Percentiles rank a stretch among this genome's conserved stretches.
phyloP scores from a whole-genome alignment of 139 green algal species.

The Coelastrella sp. region DNA sequence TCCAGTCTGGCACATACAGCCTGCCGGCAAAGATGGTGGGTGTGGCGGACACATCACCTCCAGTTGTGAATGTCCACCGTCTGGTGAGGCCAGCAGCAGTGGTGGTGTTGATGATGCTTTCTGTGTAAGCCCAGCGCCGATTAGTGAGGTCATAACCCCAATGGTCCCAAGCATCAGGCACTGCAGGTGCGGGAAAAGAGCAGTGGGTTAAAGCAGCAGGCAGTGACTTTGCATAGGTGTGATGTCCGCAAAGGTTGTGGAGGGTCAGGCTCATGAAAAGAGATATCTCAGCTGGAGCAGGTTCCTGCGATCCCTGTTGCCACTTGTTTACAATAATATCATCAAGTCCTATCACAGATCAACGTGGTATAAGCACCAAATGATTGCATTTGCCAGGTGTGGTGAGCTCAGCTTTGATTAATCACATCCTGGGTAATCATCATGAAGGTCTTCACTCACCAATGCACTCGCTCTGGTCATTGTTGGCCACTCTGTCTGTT shows the following conservation, averaged over 20 bases:
- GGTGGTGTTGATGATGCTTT: background rate
- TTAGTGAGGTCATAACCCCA: background rate
- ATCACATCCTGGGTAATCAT: background rate
- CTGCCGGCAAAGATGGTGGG: background rate
- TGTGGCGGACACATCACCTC: background rate
- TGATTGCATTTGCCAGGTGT: no score
- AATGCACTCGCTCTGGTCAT: background rate
- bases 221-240: background rate
- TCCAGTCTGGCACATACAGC: slow-evolving; percentile 4
- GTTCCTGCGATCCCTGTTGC: background rate
- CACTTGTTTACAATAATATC: background rate
- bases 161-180: background rate
- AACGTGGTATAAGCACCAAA: no score
- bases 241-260: background rate
- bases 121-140: background rate
- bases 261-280: background rate
- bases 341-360: background rate
- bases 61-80: background rate
- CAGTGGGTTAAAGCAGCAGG: background rate
- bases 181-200: background rate
- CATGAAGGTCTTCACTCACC: background rate
- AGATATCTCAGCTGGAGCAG: background rate
- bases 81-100: background rate
- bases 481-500: no score
- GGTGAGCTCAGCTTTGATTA: background rate